Evolutionary conservation across 441 rosid species (phyloP), one percentile per base, ranked within the genome.

Genomic region (Rhodomyrtus psidioides): DNA sequence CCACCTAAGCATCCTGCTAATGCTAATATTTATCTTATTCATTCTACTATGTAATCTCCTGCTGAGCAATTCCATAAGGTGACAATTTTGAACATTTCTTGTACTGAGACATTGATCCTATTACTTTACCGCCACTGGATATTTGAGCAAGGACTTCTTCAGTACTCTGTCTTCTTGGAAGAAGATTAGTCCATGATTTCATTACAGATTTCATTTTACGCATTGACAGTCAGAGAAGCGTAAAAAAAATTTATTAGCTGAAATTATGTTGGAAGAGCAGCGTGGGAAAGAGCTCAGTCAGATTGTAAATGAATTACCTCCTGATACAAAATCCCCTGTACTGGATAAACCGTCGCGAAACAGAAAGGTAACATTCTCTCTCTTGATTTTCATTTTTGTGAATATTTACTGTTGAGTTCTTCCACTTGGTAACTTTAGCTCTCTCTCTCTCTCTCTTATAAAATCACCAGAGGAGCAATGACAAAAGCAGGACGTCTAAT

Each of bases 221-320:
- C 85, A 79, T 86, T 89, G 55, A 55, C 91, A 97, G 99, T 94
- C 96, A 42, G 98, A 91, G 93, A 94, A 91, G 94, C 93, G 93
- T n/a, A 96, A 93, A 87, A 92, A 90, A 84, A 96, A 92, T 85
- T 86, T 97, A 70, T 86, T 96, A 83, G 92, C 93, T 87, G 95
- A 96, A 90, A 89, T 94, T 56, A 44, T 94, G 89, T 82, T 93
- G 91, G 98, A 97, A 90, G 94, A 95, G 91, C 91, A 93, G 85
- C 94, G 81, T 76, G 92, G 94, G 86, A 91, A 89, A 90, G 96
- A 94, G 81, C 92, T 94, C 83, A 93, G 96, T 54, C 88, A 91
- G 88, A 90, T 90, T 85, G 93, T 93, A 84, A 93, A 93, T 82
- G 96, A 94, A 62, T 85, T 97, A 85, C 92, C 90, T 82, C 90